A percentile compares a stretch with the other conserved stretches of the same genome.
phyloP scores from a whole-genome alignment of 148 eudicot species.

The Chenopodium berlandieri region DNA sequence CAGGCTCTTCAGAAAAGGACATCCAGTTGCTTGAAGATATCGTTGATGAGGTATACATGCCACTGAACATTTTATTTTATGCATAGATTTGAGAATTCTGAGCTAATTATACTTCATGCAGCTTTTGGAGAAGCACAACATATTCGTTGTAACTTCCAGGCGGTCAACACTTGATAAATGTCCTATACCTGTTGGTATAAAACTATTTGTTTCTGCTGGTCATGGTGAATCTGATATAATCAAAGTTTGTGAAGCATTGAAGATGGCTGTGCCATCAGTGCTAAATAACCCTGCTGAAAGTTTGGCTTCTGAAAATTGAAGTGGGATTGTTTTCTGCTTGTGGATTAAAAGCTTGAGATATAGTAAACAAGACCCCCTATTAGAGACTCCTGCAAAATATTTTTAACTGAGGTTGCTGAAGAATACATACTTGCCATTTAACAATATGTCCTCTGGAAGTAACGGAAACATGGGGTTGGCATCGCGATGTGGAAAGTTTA shows the following conservation, averaged over 20 bases:
- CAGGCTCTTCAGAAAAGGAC: conserved; percentile 59
- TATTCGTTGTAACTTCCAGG: conserved; percentile 68
- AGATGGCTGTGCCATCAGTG: conserved; percentile 44
- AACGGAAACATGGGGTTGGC: neutral
- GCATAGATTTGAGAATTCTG: neutral
- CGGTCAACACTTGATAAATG: conserved; percentile 78
- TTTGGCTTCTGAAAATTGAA: neutral
- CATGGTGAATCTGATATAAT: conserved; percentile 76
- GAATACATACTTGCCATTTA: neutral
- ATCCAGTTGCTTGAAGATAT: conserved; percentile 71
- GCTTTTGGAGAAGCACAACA: conserved; percentile 66
- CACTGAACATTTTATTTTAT: neutral
- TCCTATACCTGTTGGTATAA: conserved; percentile 65
- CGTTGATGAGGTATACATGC: conserved; percentile 53
- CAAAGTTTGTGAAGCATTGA: conserved; percentile 61
- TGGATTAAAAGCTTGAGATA: neutral
- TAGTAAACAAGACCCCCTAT: neutral
- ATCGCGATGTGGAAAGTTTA: neutral
- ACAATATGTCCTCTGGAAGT: neutral
- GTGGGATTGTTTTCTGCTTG: neutral
- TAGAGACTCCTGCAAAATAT: neutral
- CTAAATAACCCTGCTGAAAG: conserved; percentile 16
- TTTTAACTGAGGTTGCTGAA: neutral
- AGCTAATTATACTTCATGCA: conserved; percentile 32
- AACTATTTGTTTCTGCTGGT: conserved; percentile 74